Base-by-base conservation (phyloP, 306 rosid species). In the Potentilla sterilis region DNA sequence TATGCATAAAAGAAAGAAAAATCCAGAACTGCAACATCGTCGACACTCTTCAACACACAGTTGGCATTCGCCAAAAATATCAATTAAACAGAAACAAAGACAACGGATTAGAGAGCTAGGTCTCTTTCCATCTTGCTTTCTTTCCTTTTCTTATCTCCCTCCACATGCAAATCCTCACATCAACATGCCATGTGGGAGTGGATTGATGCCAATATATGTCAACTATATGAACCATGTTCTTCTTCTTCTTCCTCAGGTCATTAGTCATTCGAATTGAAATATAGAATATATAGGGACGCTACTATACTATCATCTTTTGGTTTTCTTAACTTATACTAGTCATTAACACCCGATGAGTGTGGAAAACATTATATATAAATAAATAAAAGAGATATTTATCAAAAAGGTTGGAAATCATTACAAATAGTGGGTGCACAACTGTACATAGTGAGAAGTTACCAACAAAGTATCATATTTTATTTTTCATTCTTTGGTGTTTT, bases 161-260 rank as follows among this genome's bases (percentile, higher is more conserved):
- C 15, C 67, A 73, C 67, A 73, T 73, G 67, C 24, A 73, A 34
- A 22, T 22, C 19, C 77, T 14, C 41, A 15, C 59, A 52, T 57
- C 42, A 48, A 41, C 22, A 41, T 4, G 68, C 16, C 77, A 28
- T 43, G 42, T 73, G 57, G 55, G 19, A 55, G 9, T 13, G 1
- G 12, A 16, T 46, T 2, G 74, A 49, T 48, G 62, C 46, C 63
- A 12, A 57, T 28, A 28, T 28, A 28, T 24, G 15, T 11, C 19
- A 34, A 46, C 28, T 28, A 16, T 46, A 47, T 13, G 19, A 1
- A 32, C 24, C 73, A 69, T 34, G 74, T 70, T 70, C 44, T 12
- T 63, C 21, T 62, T 32, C 19, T 35, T 32, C 41, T 3, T 21
- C 35, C 69, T 37, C 69, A 7, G 13, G 57, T 68, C 73, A 22